These are phyloP conservation scores for Lactifluus subvellereus DNA, from an alignment of 768 basidiomycete genomes.

Conservation along the genomic window DNA sequence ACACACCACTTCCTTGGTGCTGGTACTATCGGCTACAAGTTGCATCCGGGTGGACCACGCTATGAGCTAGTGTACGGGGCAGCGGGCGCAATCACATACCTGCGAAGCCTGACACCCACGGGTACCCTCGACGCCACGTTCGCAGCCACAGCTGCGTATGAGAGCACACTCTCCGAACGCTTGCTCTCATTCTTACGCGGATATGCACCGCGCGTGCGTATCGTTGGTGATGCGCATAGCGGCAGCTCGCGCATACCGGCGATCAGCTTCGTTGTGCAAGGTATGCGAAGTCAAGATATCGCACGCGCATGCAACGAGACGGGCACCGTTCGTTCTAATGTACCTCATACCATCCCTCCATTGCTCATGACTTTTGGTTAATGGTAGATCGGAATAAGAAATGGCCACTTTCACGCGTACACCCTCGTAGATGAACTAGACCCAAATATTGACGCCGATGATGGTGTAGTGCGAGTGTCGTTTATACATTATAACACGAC, in stretches of 20 bases:
- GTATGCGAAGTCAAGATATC: slow-evolving; percentile 54
- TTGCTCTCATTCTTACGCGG: slow-evolving; percentile 50
- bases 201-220: slow-evolving; percentile 48
- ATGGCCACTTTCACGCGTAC: slow-evolving; percentile 75
- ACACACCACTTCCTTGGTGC: slow-evolving; percentile 65
- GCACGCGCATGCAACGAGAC: slow-evolving; percentile 60
- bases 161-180: slow-evolving; percentile 49
- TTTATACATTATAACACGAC: slow-evolving; percentile 77
- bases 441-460: slow-evolving; percentile 53
- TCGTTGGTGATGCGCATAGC: slow-evolving; percentile 55
- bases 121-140: slow-evolving; percentile 44
- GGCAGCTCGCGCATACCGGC: slow-evolving; percentile 53
- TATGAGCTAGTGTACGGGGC: slow-evolving; percentile 64
- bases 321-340: slow-evolving; percentile 45
- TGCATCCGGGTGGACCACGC: slow-evolving; percentile 69
- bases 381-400: slow-evolving; percentile 66
- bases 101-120: slow-evolving; percentile 50
- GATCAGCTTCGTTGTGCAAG: slow-evolving; percentile 64
- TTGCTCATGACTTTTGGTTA: background rate
- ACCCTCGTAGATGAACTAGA: slow-evolving; percentile 47
- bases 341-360: background rate
- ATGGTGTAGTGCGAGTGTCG: slow-evolving; percentile 70
- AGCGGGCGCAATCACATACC: slow-evolving; percentile 56
- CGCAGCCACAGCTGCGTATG: slow-evolving; percentile 53
- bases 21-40: slow-evolving; percentile 46